A percentile compares a stretch with the other conserved stretches of the same genome.
phyloP scores from a whole-genome alignment of 1,284 basidiomycete genomes.

The Ustilago crameri region DNA sequence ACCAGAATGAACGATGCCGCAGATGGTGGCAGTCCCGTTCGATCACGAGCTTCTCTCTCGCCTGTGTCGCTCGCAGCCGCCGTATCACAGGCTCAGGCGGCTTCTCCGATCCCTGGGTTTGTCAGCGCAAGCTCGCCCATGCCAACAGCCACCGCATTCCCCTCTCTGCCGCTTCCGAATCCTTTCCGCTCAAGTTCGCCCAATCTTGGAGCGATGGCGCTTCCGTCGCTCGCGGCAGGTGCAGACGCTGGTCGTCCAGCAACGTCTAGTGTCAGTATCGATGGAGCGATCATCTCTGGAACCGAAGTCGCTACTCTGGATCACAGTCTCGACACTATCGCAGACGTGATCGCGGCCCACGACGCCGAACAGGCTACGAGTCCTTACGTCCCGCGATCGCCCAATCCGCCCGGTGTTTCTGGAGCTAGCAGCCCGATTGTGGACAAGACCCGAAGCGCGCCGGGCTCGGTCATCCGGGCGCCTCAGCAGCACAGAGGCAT shows the following conservation, averaged over 20 bases:
- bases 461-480: constrained; percentile 22
- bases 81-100: constrained; percentile 25
- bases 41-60: constrained; percentile 35
- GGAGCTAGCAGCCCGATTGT: constrained; percentile 34
- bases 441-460: constrained; percentile 23
- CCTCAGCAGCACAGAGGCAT: constrained; percentile 36
- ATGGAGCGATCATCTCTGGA: constrained; percentile 64
- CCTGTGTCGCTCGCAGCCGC: constrained; percentile 39
- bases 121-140: constrained; percentile 25
- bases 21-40: constrained; percentile 41
- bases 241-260: constrained; percentile 46
- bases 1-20: constrained; percentile 17
- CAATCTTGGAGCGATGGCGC: constrained; percentile 43
- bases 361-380: constrained; percentile 50
- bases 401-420: constrained; percentile 17
- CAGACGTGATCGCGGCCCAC: constrained; percentile 53
- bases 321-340: constrained; percentile 58
- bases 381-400: constrained; percentile 48
- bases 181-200: constrained; percentile 58
- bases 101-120: constrained; percentile 12
- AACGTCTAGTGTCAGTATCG: constrained; percentile 61
- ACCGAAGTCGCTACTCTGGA: constrained; percentile 55
- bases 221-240: constrained; percentile 35
- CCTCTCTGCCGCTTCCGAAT: constrained; percentile 58
- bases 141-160: constrained; percentile 55